Conservation (phyloP, 257 asterid species). For the Primulina tabacum region DNA sequence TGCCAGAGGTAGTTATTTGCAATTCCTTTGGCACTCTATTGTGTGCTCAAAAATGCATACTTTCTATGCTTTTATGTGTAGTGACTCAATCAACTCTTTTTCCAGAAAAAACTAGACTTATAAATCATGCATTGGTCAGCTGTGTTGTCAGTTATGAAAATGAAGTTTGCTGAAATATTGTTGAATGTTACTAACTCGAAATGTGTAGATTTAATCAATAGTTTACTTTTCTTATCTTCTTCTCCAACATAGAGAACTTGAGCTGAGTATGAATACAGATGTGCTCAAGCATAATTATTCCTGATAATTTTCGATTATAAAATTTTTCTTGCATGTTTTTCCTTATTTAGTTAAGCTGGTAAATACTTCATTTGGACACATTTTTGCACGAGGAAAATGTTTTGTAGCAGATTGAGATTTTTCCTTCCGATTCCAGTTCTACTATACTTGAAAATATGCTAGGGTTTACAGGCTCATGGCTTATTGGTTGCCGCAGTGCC, state of each 20-base stretch:
- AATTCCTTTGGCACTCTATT: slow-evolving; percentile 14
- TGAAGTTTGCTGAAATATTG: not conserved
- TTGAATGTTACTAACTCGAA: not conserved
- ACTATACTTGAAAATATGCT: slow-evolving; percentile 13
- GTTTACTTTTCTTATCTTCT: no score
- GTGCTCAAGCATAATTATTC: no score
- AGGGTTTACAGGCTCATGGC: slow-evolving; percentile 25
- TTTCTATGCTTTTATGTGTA: slow-evolving; percentile 12
- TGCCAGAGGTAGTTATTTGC: slow-evolving; percentile 71
- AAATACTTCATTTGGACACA: not conserved
- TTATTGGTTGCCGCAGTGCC: slow-evolving; percentile 65
- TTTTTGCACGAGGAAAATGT: not conserved
- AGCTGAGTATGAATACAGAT: no score
- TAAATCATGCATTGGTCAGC: not conserved
- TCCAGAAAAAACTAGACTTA: not conserved
- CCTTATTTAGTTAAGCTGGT: not conserved
- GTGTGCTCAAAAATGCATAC: slow-evolving; percentile 8
- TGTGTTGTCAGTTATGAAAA: not conserved
- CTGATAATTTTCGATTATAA: not conserved
- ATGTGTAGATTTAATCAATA: not conserved
- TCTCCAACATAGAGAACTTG: no score
- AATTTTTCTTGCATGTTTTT: not conserved
- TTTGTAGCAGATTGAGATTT: not conserved
- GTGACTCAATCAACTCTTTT: not conserved
- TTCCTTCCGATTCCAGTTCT: slow-evolving; percentile 16